These are phyloP conservation scores for Myxozyma kluyveri DNA, from an alignment of 805 yeast species.

Conservation along the genomic window DNA sequence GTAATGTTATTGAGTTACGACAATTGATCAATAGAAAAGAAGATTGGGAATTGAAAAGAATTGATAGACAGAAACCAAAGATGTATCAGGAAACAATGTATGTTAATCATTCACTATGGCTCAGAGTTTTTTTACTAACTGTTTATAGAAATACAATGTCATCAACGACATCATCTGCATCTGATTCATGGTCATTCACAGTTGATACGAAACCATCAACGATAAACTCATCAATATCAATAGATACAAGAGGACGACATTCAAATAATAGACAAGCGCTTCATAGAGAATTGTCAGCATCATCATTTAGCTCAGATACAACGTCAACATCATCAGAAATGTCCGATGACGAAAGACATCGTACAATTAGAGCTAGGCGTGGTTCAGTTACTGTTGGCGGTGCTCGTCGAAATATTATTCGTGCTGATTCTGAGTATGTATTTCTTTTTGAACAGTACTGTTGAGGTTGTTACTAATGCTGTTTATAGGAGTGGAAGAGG, in stretches of 20 bases:
- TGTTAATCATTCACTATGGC: background rate
- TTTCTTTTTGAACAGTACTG: too few relatives aligned
- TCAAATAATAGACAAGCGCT: constrained; percentile 6
- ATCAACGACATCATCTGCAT: constrained; percentile 2
- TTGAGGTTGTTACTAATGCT: too few relatives aligned
- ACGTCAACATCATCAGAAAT: too few relatives aligned
- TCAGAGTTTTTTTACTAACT: background rate
- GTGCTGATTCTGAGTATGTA: too few relatives aligned
- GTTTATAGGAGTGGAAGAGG: too few relatives aligned
- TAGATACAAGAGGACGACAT: constrained; percentile 1
- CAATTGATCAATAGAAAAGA: constrained; percentile 47
- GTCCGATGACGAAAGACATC: too few relatives aligned
- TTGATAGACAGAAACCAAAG: constrained; percentile 31
- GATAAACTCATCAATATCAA: too few relatives aligned
- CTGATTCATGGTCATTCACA: constrained; percentile 22
- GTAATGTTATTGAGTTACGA: constrained; percentile 40
- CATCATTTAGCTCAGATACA: constrained; percentile 6
- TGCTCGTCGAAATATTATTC: too few relatives aligned
- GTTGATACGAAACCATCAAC: constrained; percentile 4
- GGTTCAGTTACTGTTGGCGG: too few relatives aligned
- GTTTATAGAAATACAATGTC: constrained; percentile 1
- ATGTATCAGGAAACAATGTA: constrained; percentile 41
- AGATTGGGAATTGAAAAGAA: constrained; percentile 44
- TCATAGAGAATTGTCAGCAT: background rate
- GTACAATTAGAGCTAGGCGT: too few relatives aligned